These are phyloP conservation scores for Arthrobotrys iridis DNA, from an alignment of 2,329 filamentous ascomycete genomes.

Conservation along the genomic window DNA sequence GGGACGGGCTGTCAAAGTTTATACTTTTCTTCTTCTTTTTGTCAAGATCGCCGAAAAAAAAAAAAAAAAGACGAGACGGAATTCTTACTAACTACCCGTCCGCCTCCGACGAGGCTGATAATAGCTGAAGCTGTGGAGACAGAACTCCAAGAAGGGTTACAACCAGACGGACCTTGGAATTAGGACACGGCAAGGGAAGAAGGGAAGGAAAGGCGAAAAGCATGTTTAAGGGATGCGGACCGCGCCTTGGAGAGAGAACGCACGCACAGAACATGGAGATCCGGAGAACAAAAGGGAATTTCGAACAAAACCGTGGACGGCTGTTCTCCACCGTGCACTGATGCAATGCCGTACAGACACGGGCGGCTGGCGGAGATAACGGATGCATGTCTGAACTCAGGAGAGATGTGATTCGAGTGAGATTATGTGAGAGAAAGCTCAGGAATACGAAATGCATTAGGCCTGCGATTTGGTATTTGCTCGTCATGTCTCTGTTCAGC, in stretches of 20 bases:
- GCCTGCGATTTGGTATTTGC: neutral
- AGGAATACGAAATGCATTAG: neutral
- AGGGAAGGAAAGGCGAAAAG: neutral
- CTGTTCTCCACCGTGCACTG: constrained; percentile 7
- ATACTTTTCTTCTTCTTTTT: too few species aligned
- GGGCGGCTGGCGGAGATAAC: constrained; percentile 42
- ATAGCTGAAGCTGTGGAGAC: constrained; percentile 27
- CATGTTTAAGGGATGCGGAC: constrained; percentile 25
- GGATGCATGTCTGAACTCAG: too few species aligned
- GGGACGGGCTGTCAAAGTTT: neutral
- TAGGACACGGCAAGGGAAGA: constrained; percentile 11
- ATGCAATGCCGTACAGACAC: constrained; percentile 21
- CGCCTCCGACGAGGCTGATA: constrained; percentile 29
- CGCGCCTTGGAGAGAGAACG: constrained; percentile 16
- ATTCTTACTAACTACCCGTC: neutral
- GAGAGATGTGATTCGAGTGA: neutral
- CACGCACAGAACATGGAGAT: neutral
- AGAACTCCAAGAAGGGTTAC: neutral
- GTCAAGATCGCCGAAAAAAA: neutral
- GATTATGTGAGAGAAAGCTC: neutral
- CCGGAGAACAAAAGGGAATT: too few species aligned
- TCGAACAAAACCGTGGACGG: too few species aligned
- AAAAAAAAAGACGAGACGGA: too few species aligned
- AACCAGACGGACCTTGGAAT: neutral
- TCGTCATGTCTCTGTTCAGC: too few species aligned